Evolutionary conservation across 441 rosid species (phyloP).

Genomic region (California macrophylla): DNA sequence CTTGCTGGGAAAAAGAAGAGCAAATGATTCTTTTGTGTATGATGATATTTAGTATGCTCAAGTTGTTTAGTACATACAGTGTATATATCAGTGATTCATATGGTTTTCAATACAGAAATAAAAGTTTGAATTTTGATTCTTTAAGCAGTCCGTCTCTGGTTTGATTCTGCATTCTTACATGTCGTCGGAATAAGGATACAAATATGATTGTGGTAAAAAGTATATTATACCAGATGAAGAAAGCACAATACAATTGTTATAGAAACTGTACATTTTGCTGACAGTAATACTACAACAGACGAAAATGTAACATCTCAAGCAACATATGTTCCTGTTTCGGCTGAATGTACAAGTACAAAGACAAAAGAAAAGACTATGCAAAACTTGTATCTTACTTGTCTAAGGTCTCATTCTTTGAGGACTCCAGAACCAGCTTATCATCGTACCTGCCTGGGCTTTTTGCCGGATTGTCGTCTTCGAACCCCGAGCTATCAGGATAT

Average conservation of each 20-base stretch:
- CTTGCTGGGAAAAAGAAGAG: slow-evolving; percentile 72
- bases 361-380: neutral
- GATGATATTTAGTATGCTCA: neutral
- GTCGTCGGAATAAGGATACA: no score
- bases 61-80: neutral
- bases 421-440: slow-evolving; percentile 3
- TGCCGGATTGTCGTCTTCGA: slow-evolving; percentile 12
- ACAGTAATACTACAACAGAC: neutral
- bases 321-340: neutral
- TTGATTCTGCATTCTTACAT: no score
- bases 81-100: slow-evolving; percentile 13
- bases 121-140: neutral
- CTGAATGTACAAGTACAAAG: neutral
- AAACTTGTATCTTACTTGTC: slow-evolving; percentile 6
- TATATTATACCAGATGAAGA: no score
- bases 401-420: slow-evolving; percentile 14
- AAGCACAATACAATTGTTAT: neutral
- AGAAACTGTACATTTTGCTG: neutral
- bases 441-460: slow-evolving; percentile 8
- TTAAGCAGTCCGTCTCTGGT: neutral
- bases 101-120: neutral
- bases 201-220: no score
- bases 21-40: slow-evolving; percentile 1
- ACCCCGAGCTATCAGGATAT: slow-evolving; percentile 19
- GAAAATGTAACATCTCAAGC: neutral